Evolutionary conservation across 106 monocot species (phyloP).

Genomic region (Dendrobium nobile): DNA sequence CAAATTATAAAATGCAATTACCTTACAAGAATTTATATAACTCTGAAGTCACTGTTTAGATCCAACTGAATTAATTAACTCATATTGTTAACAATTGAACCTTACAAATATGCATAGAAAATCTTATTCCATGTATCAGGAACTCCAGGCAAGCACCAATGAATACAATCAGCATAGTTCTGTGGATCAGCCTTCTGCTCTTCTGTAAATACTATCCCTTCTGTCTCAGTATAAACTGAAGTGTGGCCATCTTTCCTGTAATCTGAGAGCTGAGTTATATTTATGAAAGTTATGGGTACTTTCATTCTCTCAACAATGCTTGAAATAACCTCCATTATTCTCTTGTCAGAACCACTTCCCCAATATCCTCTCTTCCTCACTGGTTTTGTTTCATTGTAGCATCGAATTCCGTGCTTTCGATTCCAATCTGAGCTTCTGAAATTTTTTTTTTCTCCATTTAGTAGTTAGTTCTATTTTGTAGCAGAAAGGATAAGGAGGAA

Average conservation of each 20-base stretch:
- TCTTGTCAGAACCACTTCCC: constrained; percentile 52
- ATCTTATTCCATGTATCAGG: constrained; percentile 70
- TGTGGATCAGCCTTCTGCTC: constrained; percentile 41
- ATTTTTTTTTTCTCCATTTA: not conserved
- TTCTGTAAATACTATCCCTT: constrained; percentile 28
- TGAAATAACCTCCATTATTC: constrained; percentile 51
- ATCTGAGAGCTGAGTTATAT: constrained; percentile 71
- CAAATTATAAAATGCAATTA: no score
- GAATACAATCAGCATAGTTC: constrained; percentile 54
- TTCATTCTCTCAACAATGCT: constrained; percentile 44
- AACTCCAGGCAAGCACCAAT: constrained; percentile 71
- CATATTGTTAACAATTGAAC: not conserved
- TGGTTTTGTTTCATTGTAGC: constrained; percentile 68
- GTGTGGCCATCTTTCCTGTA: constrained; percentile 52
- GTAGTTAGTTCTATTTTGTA: not conserved
- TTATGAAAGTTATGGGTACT: constrained; percentile 44
- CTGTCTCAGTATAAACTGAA: constrained; percentile 41
- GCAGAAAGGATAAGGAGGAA: not conserved
- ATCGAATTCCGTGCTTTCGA: constrained; percentile 32
- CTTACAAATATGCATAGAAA: constrained; percentile 49
- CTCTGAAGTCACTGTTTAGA: no score
- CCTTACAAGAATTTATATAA: no score
- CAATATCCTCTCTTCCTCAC: constrained; percentile 37
- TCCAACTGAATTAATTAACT: no score
- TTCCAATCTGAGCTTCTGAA: constrained; percentile 60